Evolutionary conservation across 805 yeast species (phyloP).

Genomic region (Yarrowia bubula): DNA sequence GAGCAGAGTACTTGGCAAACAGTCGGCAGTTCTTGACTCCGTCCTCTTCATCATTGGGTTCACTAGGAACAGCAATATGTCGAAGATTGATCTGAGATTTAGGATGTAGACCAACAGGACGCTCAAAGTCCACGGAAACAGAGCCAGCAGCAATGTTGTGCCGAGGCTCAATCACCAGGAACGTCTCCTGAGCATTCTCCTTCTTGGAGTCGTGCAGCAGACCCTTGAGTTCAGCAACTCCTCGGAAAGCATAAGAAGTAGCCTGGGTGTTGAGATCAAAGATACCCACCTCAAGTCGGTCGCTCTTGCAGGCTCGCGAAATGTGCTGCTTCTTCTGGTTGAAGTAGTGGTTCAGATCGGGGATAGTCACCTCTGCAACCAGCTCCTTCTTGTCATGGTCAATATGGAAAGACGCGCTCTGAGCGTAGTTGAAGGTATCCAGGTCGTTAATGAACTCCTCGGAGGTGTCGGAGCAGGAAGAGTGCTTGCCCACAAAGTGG

Average conservation of each 20-base stretch:
- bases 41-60: background rate
- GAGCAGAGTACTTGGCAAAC: constrained; percentile 46
- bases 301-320: constrained; percentile 10
- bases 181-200: constrained; percentile 10
- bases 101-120: constrained; percentile 24
- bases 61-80: background rate
- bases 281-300: constrained; percentile 19
- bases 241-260: background rate
- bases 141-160: constrained; percentile 11
- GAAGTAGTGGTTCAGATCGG: constrained; percentile 1
- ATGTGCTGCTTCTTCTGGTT: background rate
- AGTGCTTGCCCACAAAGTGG: constrained; percentile 11
- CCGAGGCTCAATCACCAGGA: constrained; percentile 1
- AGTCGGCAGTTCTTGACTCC: constrained; percentile 42
- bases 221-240: constrained; percentile 7
- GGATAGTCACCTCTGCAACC: constrained; percentile 4
- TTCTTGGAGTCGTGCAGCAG: constrained; percentile 11
- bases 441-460: constrained; percentile 7
- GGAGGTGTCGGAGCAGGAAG: background rate
- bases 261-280: constrained; percentile 10
- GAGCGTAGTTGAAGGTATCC: constrained; percentile 3
- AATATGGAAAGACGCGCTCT: background rate
- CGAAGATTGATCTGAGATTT: constrained; percentile 1
- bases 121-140: constrained; percentile 13
- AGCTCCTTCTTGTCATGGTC: constrained; percentile 21